Evolutionary conservation across 2,329 filamentous ascomycete genomes (phyloP), one percentile per base, ranked within the genome.

Genomic region (Arthrinium puccinioides): DNA sequence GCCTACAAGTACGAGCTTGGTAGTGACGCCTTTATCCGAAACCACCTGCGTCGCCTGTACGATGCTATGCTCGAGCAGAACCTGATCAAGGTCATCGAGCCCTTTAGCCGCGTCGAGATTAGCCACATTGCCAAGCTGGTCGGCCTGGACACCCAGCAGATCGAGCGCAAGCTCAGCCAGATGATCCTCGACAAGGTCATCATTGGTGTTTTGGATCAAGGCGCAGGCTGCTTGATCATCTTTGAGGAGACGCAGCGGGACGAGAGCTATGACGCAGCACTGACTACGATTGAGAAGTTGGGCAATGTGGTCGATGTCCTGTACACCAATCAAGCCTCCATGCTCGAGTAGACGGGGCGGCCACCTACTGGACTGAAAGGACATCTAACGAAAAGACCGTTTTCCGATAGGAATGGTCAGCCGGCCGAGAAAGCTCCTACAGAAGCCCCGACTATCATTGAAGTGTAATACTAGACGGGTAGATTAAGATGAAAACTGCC

Each of bases 121-220:
- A 84, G 83, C 52, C 92, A 98, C 61, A 87, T 98, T 54, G 90
- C 92, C 50, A 88, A 92, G 71, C 94, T 97, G 84, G 92, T 98
- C 36, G 89, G 90, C 26, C 74, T 98, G 44, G 92, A 97, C 61
- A 94, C 87, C 19, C 83, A 87, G 62, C 90, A 97, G 69, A 92
- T 98, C 42, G 94, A 98, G 77, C 81, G 89, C 53, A 98, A 98
- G 74, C 74, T 98, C 46, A 94, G 87, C 31, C 94, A 98, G 74
- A 98, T 98, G 94, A 98, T 98, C 56, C 75, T 98, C 42, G 92
- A 98, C 70, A 96, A 96, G 73, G 87, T 97, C 54, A 97, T 98
- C 57, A 87, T 96, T 50, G 92, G 94, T 42, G 92, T 98, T 39
- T 69, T 98, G 51, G 92, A 98, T 61, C 92, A 98, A 66, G 92